These are phyloP conservation scores for Teratosphaeriaceae sp. DNA, from an alignment of 2,329 filamentous ascomycete species.

Conservation along the genomic window DNA sequence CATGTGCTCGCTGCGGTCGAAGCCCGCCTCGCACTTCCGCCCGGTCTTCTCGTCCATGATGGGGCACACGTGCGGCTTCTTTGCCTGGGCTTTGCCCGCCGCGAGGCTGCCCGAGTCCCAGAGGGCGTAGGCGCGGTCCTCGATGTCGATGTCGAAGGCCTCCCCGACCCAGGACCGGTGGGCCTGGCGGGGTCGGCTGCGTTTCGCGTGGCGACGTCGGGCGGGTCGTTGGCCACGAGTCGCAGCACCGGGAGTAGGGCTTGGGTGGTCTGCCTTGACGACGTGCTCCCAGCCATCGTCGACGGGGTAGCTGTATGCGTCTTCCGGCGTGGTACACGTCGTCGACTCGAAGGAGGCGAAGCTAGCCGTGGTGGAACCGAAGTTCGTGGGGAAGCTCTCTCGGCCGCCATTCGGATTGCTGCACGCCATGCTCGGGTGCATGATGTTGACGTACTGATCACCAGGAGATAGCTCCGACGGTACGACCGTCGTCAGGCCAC, in stretches of 20 bases:
- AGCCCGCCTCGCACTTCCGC: constrained; percentile 12
- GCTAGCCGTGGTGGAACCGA: constrained; percentile 9
- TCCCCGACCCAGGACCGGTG: not conserved
- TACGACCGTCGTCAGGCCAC: constrained; percentile 14
- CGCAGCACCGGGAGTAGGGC: not conserved
- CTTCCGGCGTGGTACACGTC: constrained; percentile 11
- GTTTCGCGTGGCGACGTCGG: not conserved
- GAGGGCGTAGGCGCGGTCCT: not conserved
- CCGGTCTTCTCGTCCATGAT: not conserved
- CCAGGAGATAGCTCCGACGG: constrained; percentile 20
- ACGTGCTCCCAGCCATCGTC: constrained; percentile 15
- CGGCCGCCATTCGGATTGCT: constrained; percentile 7
- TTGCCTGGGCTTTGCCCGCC: not conserved
- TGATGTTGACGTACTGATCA: constrained; percentile 13
- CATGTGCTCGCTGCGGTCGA: constrained; percentile 27
- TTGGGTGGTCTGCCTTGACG: constrained; percentile 10
- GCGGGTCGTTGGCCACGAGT: not conserved
- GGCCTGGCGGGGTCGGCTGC: not conserved
- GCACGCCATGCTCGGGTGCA: constrained; percentile 13
- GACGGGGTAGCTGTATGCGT: constrained; percentile 16
- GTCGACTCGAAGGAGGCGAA: constrained; percentile 11
- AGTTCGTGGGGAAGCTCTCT: constrained; percentile 10
- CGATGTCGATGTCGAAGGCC: not conserved
- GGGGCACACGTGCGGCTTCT: not conserved
- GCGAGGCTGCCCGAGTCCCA: not conserved